A percentile compares a stretch with the other conserved stretches of the same genome.
These are phyloP conservation scores for Xylaria hypoxylon DNA, from an alignment of 2,329 filamentous ascomycete species.

Conservation along the genomic window DNA sequence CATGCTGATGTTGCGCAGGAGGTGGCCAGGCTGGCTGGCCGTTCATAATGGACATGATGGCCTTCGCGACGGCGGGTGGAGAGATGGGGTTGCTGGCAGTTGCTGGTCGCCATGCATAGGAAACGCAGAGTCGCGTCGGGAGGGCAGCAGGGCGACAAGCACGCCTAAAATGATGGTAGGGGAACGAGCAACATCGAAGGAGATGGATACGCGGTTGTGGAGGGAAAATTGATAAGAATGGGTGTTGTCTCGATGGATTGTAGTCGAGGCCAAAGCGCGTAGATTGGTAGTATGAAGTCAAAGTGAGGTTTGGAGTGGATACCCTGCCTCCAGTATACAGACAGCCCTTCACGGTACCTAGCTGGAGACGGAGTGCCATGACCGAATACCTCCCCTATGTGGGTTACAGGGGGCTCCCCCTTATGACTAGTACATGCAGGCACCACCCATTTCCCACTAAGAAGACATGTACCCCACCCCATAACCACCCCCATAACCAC, in stretches of 20 bases:
- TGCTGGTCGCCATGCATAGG: slow-evolving; percentile 70
- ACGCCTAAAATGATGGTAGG: slow-evolving; percentile 62
- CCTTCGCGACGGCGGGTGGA: slow-evolving; percentile 60
- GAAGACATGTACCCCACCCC: background rate
- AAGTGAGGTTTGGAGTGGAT: slow-evolving; percentile 48
- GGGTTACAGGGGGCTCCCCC: slow-evolving; percentile 11
- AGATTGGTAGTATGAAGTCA: slow-evolving; percentile 67
- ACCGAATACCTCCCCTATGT: slow-evolving; percentile 4
- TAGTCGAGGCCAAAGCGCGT: slow-evolving; percentile 62
- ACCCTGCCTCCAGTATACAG: slow-evolving; percentile 26
- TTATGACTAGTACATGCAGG: slow-evolving; percentile 21
- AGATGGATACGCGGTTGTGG: slow-evolving; percentile 61
- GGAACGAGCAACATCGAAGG: slow-evolving; percentile 63
- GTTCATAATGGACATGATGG: slow-evolving; percentile 75
- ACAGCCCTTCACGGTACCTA: slow-evolving; percentile 23
- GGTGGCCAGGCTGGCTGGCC: slow-evolving; percentile 74
- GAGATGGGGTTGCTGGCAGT: slow-evolving; percentile 60
- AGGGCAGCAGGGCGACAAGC: slow-evolving; percentile 59
- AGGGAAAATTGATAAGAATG: slow-evolving; percentile 56
- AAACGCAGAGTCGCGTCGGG: slow-evolving; percentile 63
- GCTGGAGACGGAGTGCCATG: slow-evolving; percentile 22
- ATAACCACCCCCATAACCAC: background rate
- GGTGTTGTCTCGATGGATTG: slow-evolving; percentile 64
- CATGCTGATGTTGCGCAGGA: slow-evolving; percentile 61
- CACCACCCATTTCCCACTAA: background rate